A percentile compares a stretch with the other conserved stretches of the same genome.
Conservation (phyloP, 192 early-diverging fungal species). For the Linnemannia zychae region DNA sequence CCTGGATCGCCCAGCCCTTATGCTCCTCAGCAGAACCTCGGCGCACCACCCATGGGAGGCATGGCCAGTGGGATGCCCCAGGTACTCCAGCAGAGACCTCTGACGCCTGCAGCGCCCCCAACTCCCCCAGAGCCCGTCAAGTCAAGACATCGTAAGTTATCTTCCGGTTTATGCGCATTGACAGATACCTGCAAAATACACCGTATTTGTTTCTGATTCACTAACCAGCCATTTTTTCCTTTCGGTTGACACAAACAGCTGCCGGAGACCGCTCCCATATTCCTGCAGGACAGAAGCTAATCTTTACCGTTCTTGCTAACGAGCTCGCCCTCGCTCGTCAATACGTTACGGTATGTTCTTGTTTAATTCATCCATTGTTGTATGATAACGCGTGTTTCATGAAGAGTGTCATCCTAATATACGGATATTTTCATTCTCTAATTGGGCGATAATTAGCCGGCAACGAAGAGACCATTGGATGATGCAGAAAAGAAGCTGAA, state of each 20-base stretch:
- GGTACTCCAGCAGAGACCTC: conserved; percentile 49
- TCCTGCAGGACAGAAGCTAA: conserved; percentile 75
- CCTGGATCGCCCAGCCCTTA: conserved; percentile 26
- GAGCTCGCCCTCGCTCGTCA: conserved; percentile 69
- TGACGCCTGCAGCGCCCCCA: conserved; percentile 59
- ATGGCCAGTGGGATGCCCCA: conserved; percentile 42
- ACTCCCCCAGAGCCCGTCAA: conserved; percentile 63
- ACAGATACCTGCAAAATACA: no score
- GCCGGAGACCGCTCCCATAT: conserved; percentile 89
- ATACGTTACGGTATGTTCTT: conserved; percentile 54
- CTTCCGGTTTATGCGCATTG: not conserved
- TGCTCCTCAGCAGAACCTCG: conserved; percentile 26
- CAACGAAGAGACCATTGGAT: conserved; percentile 80
- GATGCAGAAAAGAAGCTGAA: conserved; percentile 90
- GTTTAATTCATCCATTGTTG: not conserved
- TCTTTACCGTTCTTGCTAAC: conserved; percentile 66
- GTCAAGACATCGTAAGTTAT: conserved; percentile 67
- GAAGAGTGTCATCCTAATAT: not conserved
- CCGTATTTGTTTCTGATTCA: not conserved
- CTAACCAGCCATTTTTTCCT: not conserved
- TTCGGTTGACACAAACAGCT: conserved; percentile 58
- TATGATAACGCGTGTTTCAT: not conserved
- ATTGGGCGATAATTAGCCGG: conserved; percentile 60
- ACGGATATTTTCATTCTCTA: not conserved
- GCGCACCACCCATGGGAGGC: conserved; percentile 28